Percentiles rank a stretch among this genome's conserved stretches.
These are phyloP conservation scores for Hanseniaspora sp. DNA, from an alignment of 1,139 yeast genomes.

Conservation along the genomic window DNA sequence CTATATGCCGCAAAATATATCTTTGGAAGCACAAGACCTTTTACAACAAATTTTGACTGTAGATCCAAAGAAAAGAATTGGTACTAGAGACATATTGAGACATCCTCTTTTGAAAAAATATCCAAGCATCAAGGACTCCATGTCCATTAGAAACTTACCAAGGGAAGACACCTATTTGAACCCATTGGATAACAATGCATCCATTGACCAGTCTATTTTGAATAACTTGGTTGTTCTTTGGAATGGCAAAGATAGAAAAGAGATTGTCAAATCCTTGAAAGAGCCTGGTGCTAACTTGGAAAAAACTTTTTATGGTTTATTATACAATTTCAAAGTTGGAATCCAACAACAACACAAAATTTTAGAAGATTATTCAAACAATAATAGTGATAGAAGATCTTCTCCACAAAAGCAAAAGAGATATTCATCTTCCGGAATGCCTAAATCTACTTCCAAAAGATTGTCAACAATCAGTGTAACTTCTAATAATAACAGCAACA, in stretches of 20 bases:
- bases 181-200: conserved; percentile 36
- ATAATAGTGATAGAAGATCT: conserved; percentile 23
- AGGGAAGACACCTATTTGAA: conserved; percentile 52
- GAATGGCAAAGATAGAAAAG: conserved; percentile 55
- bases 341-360: conserved; percentile 25
- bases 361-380: neutral
- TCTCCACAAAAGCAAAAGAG: conserved; percentile 19
- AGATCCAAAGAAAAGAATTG: conserved; percentile 65
- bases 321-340: conserved; percentile 32
- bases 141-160: conserved; percentile 44
- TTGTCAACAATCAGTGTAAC: conserved; percentile 44
- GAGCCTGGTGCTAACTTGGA: conserved; percentile 55
- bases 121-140: conserved; percentile 33
- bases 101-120: conserved; percentile 69
- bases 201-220: conserved; percentile 52
- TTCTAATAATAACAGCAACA: conserved; percentile 45
- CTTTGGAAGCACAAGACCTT: conserved; percentile 59
- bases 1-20: conserved; percentile 65
- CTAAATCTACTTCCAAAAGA: conserved; percentile 24
- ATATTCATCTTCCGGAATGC: conserved; percentile 15
- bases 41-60: conserved; percentile 62
- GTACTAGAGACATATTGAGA: conserved; percentile 59
- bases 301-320: conserved; percentile 61
- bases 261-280: conserved; percentile 45
- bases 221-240: conserved; percentile 61